phyloP scores from a whole-genome alignment of 1,284 basidiomycete species.

The Mycena citricolor region DNA sequence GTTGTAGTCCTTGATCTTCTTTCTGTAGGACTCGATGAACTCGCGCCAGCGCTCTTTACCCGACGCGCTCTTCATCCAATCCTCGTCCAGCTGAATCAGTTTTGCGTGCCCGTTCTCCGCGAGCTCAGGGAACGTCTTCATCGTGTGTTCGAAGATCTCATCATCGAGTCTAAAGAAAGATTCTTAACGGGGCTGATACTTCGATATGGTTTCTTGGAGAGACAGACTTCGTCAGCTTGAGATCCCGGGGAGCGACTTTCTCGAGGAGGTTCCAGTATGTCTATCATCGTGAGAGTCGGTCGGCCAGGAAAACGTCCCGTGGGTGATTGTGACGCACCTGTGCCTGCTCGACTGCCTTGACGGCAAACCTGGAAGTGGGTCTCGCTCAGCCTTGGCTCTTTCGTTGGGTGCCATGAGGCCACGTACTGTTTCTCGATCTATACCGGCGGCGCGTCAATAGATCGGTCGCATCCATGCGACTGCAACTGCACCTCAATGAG shows the following conservation, averaged over 20 bases:
- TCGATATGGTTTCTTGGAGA: neutral
- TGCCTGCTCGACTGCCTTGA: slow-evolving; percentile 94
- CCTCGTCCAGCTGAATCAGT: slow-evolving; percentile 81
- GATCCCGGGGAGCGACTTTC: slow-evolving; percentile 73
- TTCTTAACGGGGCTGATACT: too few species aligned
- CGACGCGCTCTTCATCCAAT: slow-evolving; percentile 90
- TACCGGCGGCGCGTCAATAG: neutral
- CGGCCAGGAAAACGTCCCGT: neutral
- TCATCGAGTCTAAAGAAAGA: slow-evolving; percentile 95
- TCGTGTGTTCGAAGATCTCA: slow-evolving; percentile 83
- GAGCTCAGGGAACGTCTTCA: slow-evolving; percentile 84
- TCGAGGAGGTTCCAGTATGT: slow-evolving; percentile 96
- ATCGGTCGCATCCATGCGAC: neutral
- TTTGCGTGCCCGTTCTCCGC: slow-evolving; percentile 61
- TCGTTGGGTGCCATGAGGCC: slow-evolving; percentile 1
- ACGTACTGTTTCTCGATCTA: slow-evolving; percentile 96
- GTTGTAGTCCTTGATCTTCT: slow-evolving; percentile 91
- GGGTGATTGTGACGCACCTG: slow-evolving; percentile 57
- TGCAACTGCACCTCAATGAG: slow-evolving; percentile 72
- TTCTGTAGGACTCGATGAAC: slow-evolving; percentile 89
- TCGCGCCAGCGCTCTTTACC: slow-evolving; percentile 92
- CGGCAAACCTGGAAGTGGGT: slow-evolving; percentile 73
- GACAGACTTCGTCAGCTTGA: slow-evolving; percentile 80
- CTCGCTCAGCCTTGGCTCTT: slow-evolving; percentile 1
- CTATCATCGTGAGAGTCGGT: slow-evolving; percentile 41